A percentile compares a stretch with the other conserved stretches of the same genome.
phyloP scores from a whole-genome alignment of 2,329 filamentous ascomycete species.

The Epichloe elymi region DNA sequence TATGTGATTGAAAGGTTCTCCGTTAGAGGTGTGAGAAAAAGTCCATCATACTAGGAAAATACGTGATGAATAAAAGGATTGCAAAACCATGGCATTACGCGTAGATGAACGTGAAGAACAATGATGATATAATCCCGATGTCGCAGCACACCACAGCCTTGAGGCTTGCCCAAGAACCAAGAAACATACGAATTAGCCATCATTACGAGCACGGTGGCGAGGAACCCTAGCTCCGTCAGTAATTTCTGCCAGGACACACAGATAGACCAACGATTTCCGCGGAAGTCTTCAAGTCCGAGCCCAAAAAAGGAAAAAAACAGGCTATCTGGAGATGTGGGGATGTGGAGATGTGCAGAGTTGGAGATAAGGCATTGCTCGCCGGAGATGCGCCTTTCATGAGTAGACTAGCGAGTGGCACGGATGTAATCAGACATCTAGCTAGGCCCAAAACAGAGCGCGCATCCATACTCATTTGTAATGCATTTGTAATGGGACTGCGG shows the following conservation, averaged over 20 bases:
- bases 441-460: background rate
- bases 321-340: constrained; percentile 1
- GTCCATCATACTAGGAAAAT: background rate
- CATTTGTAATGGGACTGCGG: background rate
- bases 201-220: background rate
- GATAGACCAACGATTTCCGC: background rate
- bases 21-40: no score
- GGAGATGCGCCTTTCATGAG: constrained; percentile 1
- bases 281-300: constrained; percentile 1
- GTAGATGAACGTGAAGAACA: background rate
- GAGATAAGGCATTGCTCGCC: background rate
- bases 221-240: background rate
- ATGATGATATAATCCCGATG: background rate
- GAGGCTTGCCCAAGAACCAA: background rate
- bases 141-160: background rate
- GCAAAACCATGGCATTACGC: background rate
- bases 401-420: background rate
- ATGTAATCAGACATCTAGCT: background rate
- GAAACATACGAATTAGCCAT: background rate
- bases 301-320: background rate
- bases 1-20: no score
- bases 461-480: background rate
- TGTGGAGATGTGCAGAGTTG: background rate
- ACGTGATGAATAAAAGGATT: background rate
- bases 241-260: background rate